Conservation (phyloP, 352 stramenopile genomes). For the Phytophthora syringae region DNA sequence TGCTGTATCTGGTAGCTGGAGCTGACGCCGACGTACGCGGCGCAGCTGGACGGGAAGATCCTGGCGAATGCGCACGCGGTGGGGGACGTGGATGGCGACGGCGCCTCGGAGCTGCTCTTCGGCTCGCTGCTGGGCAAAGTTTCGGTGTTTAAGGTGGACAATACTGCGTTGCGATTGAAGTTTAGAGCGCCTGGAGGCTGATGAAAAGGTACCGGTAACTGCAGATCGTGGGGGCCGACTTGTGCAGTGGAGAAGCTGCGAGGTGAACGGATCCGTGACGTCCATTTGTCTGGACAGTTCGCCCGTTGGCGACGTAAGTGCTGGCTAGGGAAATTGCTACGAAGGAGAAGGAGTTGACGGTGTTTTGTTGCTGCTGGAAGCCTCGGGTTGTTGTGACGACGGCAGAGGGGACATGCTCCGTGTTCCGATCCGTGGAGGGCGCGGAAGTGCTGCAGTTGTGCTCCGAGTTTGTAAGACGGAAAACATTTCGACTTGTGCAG, state of each 20-base stretch:
- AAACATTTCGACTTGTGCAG: not conserved
- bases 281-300: conserved; percentile 66
- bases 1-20: conserved; percentile 52
- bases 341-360: not conserved
- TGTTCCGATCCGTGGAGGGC: conserved; percentile 64
- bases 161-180: not conserved
- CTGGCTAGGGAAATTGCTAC: not conserved
- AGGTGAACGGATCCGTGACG: conserved; percentile 75
- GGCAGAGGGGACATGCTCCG: conserved; percentile 67
- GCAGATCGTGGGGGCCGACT: conserved; percentile 57
- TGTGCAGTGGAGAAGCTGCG: conserved; percentile 59
- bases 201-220: not conserved
- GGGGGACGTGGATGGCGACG: conserved; percentile 73
- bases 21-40: conserved; percentile 63
- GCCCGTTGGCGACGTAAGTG: conserved; percentile 47
- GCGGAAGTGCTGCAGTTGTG: conserved; percentile 60
- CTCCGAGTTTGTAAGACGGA: conserved; percentile 67
- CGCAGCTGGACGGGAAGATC: conserved; percentile 71
- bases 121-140: conserved; percentile 67
- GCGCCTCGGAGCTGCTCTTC: conserved; percentile 68
- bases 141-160: conserved; percentile 71
- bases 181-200: not conserved
- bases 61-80: conserved; percentile 72
- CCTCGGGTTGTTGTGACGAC: conserved; percentile 78
- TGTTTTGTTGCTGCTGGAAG: conserved; percentile 26